Percentiles rank a stretch among this genome's conserved stretches.
Evolutionary conservation across 2,329 filamentous ascomycete species (phyloP).

Genomic region (Trichocomaceae sp.): DNA sequence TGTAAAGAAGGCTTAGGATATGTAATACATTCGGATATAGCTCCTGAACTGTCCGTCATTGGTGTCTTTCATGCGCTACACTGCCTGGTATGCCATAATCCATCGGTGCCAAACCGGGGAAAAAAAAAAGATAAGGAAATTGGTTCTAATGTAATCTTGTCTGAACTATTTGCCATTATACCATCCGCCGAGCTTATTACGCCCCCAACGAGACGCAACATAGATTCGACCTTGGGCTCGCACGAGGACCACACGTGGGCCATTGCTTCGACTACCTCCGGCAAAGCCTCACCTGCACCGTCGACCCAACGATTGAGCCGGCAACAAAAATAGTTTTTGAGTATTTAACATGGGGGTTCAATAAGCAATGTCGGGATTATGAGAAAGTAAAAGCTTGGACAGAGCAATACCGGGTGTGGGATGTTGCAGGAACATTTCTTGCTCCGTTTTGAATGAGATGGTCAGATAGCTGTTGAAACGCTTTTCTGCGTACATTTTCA

Average conservation of each 20-base stretch:
- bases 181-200: conserved; percentile 30
- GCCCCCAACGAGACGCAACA: conserved; percentile 26
- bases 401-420: conserved; percentile 18
- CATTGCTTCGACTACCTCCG: conserved; percentile 6
- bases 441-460: too few species aligned
- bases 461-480: too few species aligned
- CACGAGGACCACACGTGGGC: conserved; percentile 31
- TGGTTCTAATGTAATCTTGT: too few species aligned
- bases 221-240: conserved; percentile 15
- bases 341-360: not conserved
- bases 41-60: not conserved
- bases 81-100: not conserved
- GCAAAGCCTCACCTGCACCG: not conserved
- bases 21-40: not conserved
- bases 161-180: conserved; percentile 21
- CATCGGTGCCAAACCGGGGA: too few species aligned
- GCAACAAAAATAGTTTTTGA: not conserved
- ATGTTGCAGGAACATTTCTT: conserved; percentile 3
- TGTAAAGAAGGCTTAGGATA: conserved; percentile 7
- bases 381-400: conserved; percentile 1
- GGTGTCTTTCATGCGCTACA: conserved; percentile 3
- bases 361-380: not conserved
- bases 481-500: too few species aligned
- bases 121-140: too few species aligned
- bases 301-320: not conserved